Evolutionary conservation across 2,329 filamentous ascomycete species (phyloP).

Genomic region (Arthroderma uncinatum): DNA sequence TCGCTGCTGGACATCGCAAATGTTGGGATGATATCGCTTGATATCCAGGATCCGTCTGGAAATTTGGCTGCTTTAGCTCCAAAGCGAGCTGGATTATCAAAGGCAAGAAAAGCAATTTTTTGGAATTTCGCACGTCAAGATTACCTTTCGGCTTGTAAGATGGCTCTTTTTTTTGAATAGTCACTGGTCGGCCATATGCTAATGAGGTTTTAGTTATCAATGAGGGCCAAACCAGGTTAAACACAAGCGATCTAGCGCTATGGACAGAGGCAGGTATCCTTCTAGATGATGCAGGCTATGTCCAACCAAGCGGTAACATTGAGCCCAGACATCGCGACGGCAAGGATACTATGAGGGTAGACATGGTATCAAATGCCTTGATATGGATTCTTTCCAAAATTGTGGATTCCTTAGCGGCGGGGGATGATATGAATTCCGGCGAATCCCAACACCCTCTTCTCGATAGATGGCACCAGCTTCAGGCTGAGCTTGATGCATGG

Average conservation of each 20-base stretch:
- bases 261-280: slow-evolving; percentile 55
- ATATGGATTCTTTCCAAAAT: slow-evolving; percentile 57
- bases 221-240: slow-evolving; percentile 48
- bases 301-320: slow-evolving; percentile 33
- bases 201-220: slow-evolving; percentile 38
- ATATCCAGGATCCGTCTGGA: neutral
- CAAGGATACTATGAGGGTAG: slow-evolving; percentile 46
- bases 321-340: slow-evolving; percentile 25
- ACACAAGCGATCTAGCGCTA: slow-evolving; percentile 50
- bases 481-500: slow-evolving; percentile 49
- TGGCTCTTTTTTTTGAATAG: neutral
- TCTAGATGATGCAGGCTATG: slow-evolving; percentile 44
- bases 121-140: slow-evolving; percentile 59
- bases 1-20: slow-evolving; percentile 44
- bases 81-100: slow-evolving; percentile 37
- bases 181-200: neutral
- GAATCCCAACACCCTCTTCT: slow-evolving; percentile 32
- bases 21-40: slow-evolving; percentile 5
- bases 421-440: slow-evolving; percentile 38
- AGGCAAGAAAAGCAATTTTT: slow-evolving; percentile 49
- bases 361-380: slow-evolving; percentile 52
- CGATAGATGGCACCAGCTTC: slow-evolving; percentile 42
- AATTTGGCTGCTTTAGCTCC: slow-evolving; percentile 17
- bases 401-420: slow-evolving; percentile 52
- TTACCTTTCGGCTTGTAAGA: slow-evolving; percentile 51